A percentile compares a stretch with the other conserved stretches of the same genome.
phyloP scores from a whole-genome alignment of 345 rosid species.

The Eucalyptus sp. region DNA sequence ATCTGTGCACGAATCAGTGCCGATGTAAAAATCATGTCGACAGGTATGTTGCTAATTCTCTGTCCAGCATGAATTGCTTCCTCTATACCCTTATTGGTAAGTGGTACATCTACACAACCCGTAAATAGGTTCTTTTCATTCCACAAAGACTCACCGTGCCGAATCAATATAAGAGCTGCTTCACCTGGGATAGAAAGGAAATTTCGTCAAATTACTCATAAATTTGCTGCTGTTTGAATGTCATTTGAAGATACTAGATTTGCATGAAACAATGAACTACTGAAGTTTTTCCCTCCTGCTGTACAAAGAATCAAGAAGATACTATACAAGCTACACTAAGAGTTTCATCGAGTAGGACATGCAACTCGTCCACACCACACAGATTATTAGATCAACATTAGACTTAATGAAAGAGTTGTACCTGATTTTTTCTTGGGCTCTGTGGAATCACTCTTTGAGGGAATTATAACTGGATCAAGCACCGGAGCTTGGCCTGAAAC shows the following conservation, averaged over 20 bases:
- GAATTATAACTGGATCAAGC: conserved; percentile 41
- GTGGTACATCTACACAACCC: conserved; percentile 95
- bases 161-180: conserved; percentile 73
- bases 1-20: conserved; percentile 94
- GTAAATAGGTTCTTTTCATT: conserved; percentile 96
- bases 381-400: neutral
- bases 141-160: conserved; percentile 99
- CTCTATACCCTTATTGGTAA: conserved; percentile 83
- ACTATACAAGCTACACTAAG: neutral
- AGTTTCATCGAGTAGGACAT: neutral
- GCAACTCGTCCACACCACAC: neutral
- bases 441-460: conserved; percentile 21
- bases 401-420: conserved; percentile 3
- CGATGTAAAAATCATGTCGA: conserved; percentile 87
- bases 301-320: neutral
- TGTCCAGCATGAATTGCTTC: conserved; percentile 99
- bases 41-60: conserved; percentile 90
- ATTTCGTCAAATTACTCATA: neutral
- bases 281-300: neutral
- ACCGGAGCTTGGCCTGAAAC: conserved; percentile 47
- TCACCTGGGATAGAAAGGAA: conserved; percentile 38
- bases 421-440: conserved; percentile 51
- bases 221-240: neutral
- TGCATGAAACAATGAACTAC: neutral
- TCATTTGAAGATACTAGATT: neutral